Evolutionary conservation across 768 basidiomycete species (phyloP), one percentile per base, ranked within the genome.

Genomic region (Mycena haematopus): DNA sequence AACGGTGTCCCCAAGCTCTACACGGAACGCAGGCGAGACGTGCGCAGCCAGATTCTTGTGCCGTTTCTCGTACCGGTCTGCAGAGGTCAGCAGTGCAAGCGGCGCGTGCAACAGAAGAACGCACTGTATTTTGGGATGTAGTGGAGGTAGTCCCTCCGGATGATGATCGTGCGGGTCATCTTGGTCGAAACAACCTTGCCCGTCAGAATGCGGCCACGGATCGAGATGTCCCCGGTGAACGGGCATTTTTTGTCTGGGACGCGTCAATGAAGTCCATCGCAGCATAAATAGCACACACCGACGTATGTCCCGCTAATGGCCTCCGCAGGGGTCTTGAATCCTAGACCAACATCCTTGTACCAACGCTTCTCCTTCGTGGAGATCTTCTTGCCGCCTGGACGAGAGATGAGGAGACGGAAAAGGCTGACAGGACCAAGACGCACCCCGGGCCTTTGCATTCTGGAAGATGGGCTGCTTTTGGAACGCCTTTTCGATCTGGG

Each of bases 401-500:
- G 29, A 35, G 9, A 56, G 10, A 27, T 55, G 44, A 60, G 56
- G 24, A 58, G 22, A 27, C 27, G 19, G 21, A 52, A 59, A 36
- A 59, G 49, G 58, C 58, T 29, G 45, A 63, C 22, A 46, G 55
- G 59, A 62, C 53, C 40, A 49, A 58, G 61, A 87, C 93, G 74
- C 79, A 96, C 95, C 92, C 74, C 89, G 89, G 69, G 86, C 82
- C 86, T 99, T 99, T 77, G 93, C 84, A 80, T 96, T 96, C 80
- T 96, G 95, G 88, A 99, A 99, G 76, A 99, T 86, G 75, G 89
- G 85, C 79, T 99, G 97, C 83, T 97, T 97, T 81, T 97, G 96
- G 84, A 84, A 99, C 65, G 93, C 92, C 81, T 96, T 97, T 81
- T 99, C 96, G 75, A 96, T 88, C 91, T 98, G 73, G 19, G 59